Evolutionary conservation across 2,329 filamentous ascomycete genomes (phyloP), one percentile per base, ranked within the genome.

Genomic region (Fusarium sp.): DNA sequence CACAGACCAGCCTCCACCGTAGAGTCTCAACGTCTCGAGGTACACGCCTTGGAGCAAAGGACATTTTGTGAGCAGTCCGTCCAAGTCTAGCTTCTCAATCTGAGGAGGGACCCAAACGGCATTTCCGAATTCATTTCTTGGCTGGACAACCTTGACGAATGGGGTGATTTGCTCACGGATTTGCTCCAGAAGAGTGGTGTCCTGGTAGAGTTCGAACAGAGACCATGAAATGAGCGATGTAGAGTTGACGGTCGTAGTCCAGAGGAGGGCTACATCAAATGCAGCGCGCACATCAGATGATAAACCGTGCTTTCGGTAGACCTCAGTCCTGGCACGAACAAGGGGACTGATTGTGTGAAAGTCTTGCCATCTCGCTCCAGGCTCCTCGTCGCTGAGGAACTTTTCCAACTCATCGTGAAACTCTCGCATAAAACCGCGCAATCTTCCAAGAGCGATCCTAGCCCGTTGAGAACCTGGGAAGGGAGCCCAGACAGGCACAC

Each of bases 211-310:
- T 50, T 84, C 79, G 53, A 79, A 78, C 1, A 84, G 67, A 67
- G 83, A 76, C 82, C 83, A 84, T 7, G 77, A 75, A 5, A 78
- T 73, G 31, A 82, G 72, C 2, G 77, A 75, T 33, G 81, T 77
- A 3, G 80, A 76, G 56, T 81, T 81, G 24, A 78, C 76, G 50
- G 80, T 81, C 31, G 81, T 72, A 22, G 73, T 78, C 82, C 76
- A 84, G 17, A 77, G 75, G 51, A 79, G 72, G 5, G 67, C 77
- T 13, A 82, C 60, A 28, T 82, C 80, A 45, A 71, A 74, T 2
- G 75, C 69, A 5, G 80, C 78, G 3, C 80, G 76, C 4, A 75
- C 76, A 13, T 76, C 67, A 2, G 77, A 62, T 2, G 78, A 71
- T 7, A 82, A 39, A 2, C 71, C 70, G 21, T 77, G 69, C 10